A percentile compares a stretch with the other conserved stretches of the same genome.
Evolutionary conservation across 1,284 basidiomycete genomes (phyloP).

Genomic region (Apiotrichum gamsii): DNA sequence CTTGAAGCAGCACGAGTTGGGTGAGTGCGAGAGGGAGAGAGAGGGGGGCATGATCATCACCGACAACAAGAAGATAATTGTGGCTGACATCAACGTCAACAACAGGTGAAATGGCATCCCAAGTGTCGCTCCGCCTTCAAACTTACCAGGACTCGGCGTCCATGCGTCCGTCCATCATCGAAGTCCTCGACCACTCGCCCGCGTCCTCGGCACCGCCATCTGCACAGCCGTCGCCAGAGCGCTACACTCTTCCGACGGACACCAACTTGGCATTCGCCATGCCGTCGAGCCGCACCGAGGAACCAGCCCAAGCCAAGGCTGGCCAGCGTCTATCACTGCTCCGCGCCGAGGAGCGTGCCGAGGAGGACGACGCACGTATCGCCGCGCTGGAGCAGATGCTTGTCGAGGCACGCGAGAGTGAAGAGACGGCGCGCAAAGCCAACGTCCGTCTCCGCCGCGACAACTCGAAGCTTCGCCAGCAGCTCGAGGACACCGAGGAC

Average conservation of each 20-base stretch:
- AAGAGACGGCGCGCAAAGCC: constrained; percentile 34
- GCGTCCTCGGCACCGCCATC: not conserved
- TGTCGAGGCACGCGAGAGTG: constrained; percentile 33
- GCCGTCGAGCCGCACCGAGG: not conserved
- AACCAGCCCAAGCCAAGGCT: not conserved
- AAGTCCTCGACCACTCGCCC: not conserved
- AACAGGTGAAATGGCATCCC: constrained; percentile 1
- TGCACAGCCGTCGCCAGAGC: not conserved
- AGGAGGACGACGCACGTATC: constrained; percentile 31
- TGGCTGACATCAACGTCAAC: too few relatives aligned
- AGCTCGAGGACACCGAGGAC: constrained; percentile 28
- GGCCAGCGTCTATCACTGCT: not conserved
- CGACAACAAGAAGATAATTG: too few relatives aligned
- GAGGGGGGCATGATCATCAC: too few relatives aligned
- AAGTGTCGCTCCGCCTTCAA: not conserved
- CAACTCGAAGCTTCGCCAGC: constrained; percentile 29
- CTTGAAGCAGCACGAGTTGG: constrained; percentile 12
- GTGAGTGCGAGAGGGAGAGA: constrained; percentile 5
- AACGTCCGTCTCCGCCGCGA: constrained; percentile 32
- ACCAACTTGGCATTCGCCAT: constrained; percentile 1
- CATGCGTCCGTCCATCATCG: not conserved
- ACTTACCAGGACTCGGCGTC: not conserved
- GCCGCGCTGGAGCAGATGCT: constrained; percentile 30
- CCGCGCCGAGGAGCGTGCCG: constrained; percentile 2
- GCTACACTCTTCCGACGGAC: constrained; percentile 5